phyloP scores from a whole-genome alignment of 2,329 filamentous ascomycete species.

The Aureobasidium sp. region DNA sequence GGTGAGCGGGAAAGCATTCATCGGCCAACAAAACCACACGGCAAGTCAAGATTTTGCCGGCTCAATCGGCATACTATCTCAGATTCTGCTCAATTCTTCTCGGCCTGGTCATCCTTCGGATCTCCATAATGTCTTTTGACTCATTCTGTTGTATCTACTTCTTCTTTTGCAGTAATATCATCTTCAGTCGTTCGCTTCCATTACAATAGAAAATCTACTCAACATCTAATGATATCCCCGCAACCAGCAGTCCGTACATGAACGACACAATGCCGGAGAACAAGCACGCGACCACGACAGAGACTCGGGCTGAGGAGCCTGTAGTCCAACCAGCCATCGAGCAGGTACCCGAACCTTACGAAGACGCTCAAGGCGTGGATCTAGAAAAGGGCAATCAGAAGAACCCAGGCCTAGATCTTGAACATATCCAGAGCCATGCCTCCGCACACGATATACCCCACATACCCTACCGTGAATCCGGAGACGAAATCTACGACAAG shows the following conservation, averaged over 20 bases:
- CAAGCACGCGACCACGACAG: not conserved
- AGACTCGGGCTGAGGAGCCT: slow-evolving; percentile 3
- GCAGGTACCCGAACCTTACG: slow-evolving; percentile 5
- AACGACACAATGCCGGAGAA: slow-evolving; percentile 5
- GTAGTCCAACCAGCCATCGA: slow-evolving; percentile 10
- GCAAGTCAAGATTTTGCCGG: not conserved
- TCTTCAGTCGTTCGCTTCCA: not conserved
- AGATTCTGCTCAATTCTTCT: slow-evolving; percentile 4
- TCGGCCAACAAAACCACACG: not conserved
- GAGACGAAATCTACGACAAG: slow-evolving; percentile 53
- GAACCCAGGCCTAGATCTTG: slow-evolving; percentile 3
- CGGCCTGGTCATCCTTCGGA: not conserved
- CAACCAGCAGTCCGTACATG: not conserved
- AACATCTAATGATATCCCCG: not conserved
- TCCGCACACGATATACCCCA: slow-evolving; percentile 18
- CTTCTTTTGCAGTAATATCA: not conserved
- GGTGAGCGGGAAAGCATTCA: not conserved
- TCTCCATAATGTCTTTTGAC: slow-evolving; percentile 7
- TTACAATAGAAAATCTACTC: not conserved
- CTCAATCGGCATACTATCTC: slow-evolving; percentile 6
- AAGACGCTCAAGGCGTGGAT: slow-evolving; percentile 12
- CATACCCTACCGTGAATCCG: slow-evolving; percentile 31
- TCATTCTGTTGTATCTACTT: not conserved
- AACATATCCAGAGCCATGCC: slow-evolving; percentile 16
- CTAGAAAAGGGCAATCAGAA: slow-evolving; percentile 4